Base-by-base conservation (phyloP, 78 protist genomes). In the Cavenderia fasciculata region DNA sequence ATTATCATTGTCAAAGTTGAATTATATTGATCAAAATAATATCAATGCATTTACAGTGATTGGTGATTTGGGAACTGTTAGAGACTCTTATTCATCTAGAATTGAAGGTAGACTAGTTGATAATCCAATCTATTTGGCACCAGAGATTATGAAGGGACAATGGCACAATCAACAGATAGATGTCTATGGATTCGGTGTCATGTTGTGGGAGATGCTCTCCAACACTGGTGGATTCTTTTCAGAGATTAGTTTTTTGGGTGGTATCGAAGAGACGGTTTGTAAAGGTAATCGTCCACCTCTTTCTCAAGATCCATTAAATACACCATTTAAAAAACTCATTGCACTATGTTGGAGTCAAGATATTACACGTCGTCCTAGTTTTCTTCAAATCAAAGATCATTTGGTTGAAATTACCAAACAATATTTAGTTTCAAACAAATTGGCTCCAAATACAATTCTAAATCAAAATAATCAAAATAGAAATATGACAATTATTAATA, bases 121-220 rank as follows among this genome's bases (percentile, higher is more conserved):
- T 41, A 74, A 74, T 41, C 84, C 84, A 11, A 74, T 74, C 0
- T 74, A 74, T 14, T 23, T 52, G 43, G 84, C 84, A 74, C 84
- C 84, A 1, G 84, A 74, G 51, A 57, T 74, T 10, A 41, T 74
- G 27, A 74, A n/a, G 10, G 43, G 43, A 31, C 59, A 52, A 14
- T 31, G 46, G 49, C 52, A 71, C 29, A 49, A 71, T 51, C 61
- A 46, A 3, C 27, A n/a, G 8, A 29, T 49, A 5, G 78, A 71
- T 52, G 78, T 71, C 25, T 71, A 71, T 33, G 52, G 78, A 19
- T 71, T 71, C 25, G 78, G 78, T 52, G 78, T 71, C 1, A 71
- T 71, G 7, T 43, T 71, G 10, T 71, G 12, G 19, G 78, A 71
- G 57, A 71, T 71, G 78, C 16, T 71, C 8, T 71, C 78, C 4